Evolutionary conservation across 768 basidiomycete genomes (phyloP).

Genomic region (Candolleomyces eurysporus): DNA sequence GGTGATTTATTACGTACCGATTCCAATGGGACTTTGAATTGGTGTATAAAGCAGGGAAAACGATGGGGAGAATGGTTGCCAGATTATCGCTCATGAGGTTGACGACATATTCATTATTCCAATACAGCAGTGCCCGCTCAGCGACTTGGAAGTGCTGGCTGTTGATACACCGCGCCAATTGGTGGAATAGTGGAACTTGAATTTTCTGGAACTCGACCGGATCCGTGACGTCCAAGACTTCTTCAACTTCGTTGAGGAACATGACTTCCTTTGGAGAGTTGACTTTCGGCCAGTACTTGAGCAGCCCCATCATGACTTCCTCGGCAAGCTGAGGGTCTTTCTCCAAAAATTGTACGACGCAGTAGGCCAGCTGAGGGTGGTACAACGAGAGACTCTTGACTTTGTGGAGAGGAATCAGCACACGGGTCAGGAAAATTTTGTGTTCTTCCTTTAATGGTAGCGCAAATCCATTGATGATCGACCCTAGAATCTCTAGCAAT

Average conservation of each 20-base stretch:
- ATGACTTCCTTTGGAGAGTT: constrained; percentile 99
- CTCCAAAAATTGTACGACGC: constrained; percentile 97
- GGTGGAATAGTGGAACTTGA: constrained; percentile 87
- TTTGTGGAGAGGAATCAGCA: constrained; percentile 95
- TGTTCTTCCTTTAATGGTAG: constrained; percentile 98
- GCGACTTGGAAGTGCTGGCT: constrained; percentile 99
- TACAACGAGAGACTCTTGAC: constrained; percentile 97
- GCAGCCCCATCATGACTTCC: constrained; percentile 93
- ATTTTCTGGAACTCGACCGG: constrained; percentile 96
- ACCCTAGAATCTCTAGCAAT: constrained; percentile 94
- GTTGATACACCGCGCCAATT: constrained; percentile 95
- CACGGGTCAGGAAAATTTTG: constrained; percentile 94
- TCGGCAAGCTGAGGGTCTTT: constrained; percentile 92
- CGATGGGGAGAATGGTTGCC: constrained; percentile 83
- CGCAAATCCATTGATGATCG: constrained; percentile 99
- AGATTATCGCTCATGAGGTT: constrained; percentile 99
- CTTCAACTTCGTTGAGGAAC: constrained; percentile 99
- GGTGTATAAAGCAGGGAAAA: constrained; percentile 93
- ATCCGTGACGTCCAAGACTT: constrained; percentile 97
- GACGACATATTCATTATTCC: constrained; percentile 99
- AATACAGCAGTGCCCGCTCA: constrained; percentile 93
- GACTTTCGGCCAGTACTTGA: constrained; percentile 98
- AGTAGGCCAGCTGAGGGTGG: constrained; percentile 99
- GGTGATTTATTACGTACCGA: constrained; percentile 54
- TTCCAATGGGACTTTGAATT: constrained; percentile 99